These are phyloP conservation scores for Trichopus zeylanicus DNA, from an alignment of 116 monocot genomes.

Conservation along the genomic window DNA sequence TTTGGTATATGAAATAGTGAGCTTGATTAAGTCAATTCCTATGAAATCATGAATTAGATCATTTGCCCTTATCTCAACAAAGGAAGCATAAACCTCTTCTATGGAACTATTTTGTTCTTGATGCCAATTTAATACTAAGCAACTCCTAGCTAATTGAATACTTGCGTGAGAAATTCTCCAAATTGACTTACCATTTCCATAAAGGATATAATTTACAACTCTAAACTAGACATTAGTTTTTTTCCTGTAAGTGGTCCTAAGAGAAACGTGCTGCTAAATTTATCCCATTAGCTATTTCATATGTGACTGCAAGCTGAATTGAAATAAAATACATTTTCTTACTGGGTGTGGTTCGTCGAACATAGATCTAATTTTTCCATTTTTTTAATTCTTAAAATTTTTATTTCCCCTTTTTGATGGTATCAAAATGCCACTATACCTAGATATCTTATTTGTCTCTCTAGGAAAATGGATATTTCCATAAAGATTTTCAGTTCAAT, in stretches of 20 bases:
- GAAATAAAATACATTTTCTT: slow-evolving; percentile 1
- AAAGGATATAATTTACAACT: slow-evolving; percentile 13
- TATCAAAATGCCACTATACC: neutral
- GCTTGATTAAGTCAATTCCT: neutral
- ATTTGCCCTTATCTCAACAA: neutral
- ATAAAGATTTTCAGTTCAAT: slow-evolving; percentile 10
- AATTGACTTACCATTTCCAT: slow-evolving; percentile 14
- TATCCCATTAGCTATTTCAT: slow-evolving; percentile 5
- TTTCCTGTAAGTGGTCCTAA: neutral
- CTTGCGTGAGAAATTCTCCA: slow-evolving; percentile 10
- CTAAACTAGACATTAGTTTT: slow-evolving; percentile 13
- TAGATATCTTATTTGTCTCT: slow-evolving; percentile 3
- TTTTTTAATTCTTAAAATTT: neutral
- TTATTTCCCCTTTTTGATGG: neutral
- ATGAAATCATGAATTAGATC: neutral
- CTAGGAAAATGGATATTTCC: neutral
- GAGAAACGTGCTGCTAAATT: slow-evolving; percentile 5
- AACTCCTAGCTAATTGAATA: slow-evolving; percentile 14
- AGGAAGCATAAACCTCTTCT: neutral
- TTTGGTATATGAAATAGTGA: neutral
- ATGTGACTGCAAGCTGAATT: slow-evolving; percentile 1
- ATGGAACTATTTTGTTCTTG: neutral
- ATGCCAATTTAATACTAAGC: slow-evolving; percentile 14
- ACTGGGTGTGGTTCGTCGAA: slow-evolving; percentile 1
- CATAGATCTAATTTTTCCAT: slow-evolving; percentile 2